A percentile compares a stretch with the other conserved stretches of the same genome.
phyloP scores from a whole-genome alignment of 2,329 filamentous ascomycete genomes.

The Ophiocordyceps camponoti-rufipedis region DNA sequence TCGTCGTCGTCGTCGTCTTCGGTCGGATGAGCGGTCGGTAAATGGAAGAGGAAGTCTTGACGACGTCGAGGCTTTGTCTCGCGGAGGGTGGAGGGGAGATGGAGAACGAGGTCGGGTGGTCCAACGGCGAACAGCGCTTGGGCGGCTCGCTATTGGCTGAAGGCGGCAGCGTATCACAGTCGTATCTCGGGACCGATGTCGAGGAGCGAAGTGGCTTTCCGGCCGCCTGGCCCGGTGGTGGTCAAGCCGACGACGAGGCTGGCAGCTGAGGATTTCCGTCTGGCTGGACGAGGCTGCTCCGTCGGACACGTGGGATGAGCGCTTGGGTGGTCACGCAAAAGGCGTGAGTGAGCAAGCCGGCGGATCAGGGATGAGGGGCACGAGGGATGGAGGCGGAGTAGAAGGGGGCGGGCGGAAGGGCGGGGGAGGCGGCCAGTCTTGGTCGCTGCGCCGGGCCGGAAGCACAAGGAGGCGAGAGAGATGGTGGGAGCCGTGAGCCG shows the following conservation, averaged over 20 bases:
- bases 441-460: neutral
- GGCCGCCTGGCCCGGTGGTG: neutral
- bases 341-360: neutral
- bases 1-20: neutral
- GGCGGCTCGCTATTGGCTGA: neutral
- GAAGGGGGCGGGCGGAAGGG: neutral
- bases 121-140: conserved; percentile 2
- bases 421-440: neutral
- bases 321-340: neutral
- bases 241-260: conserved; percentile 1
- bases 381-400: neutral
- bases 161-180: neutral
- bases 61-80: neutral
- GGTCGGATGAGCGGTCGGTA: neutral
- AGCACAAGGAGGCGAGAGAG: neutral
- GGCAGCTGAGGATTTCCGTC: neutral
- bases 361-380: conserved; percentile 1
- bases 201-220: conserved; percentile 1
- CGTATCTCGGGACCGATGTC: neutral
- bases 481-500: neutral
- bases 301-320: conserved; percentile 2
- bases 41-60: neutral
- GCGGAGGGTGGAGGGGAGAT: neutral
- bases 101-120: neutral
- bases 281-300: conserved; percentile 1